Percentiles rank a stretch among this genome's conserved stretches.
These are phyloP conservation scores for Hyaloscypha hepaticicola DNA, from an alignment of 495 filamentous ascomycete species.

Conservation along the genomic window DNA sequence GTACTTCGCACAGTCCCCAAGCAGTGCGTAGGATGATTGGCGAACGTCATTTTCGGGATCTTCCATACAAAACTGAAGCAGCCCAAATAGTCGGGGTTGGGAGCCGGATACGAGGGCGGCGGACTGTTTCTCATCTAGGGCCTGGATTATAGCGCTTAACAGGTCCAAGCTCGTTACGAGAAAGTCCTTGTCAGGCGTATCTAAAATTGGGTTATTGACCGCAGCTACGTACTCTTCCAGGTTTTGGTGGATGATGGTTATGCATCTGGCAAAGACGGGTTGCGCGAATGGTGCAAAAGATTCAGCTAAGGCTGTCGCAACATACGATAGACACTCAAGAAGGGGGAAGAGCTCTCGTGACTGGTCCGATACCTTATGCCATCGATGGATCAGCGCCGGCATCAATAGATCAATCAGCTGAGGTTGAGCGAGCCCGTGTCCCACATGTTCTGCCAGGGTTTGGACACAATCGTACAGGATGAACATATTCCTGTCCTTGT, in stretches of 20 bases:
- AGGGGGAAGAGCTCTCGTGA: slow-evolving; percentile 93
- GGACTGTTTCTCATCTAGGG: slow-evolving; percentile 72
- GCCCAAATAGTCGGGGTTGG: slow-evolving; percentile 82
- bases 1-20: slow-evolving; percentile 95
- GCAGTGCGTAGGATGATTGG: slow-evolving; percentile 92
- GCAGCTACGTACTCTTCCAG: slow-evolving; percentile 71
- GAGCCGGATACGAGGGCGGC: slow-evolving; percentile 70
- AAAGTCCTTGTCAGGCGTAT: slow-evolving; percentile 95
- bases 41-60: slow-evolving; percentile 89
- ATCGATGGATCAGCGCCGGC: slow-evolving; percentile 89
- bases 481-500: slow-evolving; percentile 99
- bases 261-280: slow-evolving; percentile 82
- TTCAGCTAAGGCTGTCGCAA: slow-evolving; percentile 82
- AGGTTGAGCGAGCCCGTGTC: slow-evolving; percentile 71
- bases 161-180: slow-evolving; percentile 95
- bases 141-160: slow-evolving; percentile 90
- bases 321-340: slow-evolving; percentile 91
- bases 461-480: slow-evolving; percentile 99
- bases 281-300: slow-evolving; percentile 80
- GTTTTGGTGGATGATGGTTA: slow-evolving; percentile 87
- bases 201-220: slow-evolving; percentile 60
- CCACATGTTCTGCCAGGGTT: slow-evolving; percentile 90
- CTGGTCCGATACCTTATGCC: slow-evolving; percentile 83
- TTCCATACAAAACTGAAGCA: slow-evolving; percentile 90
- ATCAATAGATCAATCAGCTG: slow-evolving; percentile 83